These are phyloP conservation scores for Pachysandra terminalis DNA, from an alignment of 164 flowering plant genomes.

Conservation along the genomic window DNA sequence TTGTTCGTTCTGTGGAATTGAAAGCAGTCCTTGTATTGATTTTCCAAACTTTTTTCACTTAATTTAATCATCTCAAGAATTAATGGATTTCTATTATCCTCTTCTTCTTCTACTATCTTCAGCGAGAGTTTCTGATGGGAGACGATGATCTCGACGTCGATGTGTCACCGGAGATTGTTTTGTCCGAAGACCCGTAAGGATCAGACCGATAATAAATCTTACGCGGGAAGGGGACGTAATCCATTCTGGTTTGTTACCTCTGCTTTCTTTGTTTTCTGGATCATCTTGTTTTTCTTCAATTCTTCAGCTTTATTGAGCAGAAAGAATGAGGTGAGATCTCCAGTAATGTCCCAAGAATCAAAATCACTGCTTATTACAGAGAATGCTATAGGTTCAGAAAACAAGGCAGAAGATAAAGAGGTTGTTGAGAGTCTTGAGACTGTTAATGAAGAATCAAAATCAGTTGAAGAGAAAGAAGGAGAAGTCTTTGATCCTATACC, in stretches of 20 bases:
- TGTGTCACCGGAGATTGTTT: conserved; percentile 6
- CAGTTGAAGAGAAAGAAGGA: not conserved
- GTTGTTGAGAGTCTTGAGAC: too few species aligned
- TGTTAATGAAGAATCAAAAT: not conserved
- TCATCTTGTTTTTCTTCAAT: conserved; percentile 28
- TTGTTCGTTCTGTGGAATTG: not conserved
- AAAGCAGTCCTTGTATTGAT: not conserved
- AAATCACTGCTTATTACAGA: not conserved
- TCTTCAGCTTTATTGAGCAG: conserved; percentile 9
- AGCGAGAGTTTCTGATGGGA: not conserved
- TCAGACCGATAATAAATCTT: conserved; percentile 24
- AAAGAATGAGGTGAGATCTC: conserved; percentile 6
- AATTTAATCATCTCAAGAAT: too few species aligned
- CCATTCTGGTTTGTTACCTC: conserved; percentile 29
- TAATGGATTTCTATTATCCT: too few species aligned
- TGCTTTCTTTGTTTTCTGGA: conserved; percentile 26
- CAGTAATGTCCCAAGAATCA: conserved; percentile 2
- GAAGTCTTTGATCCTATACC: not conserved
- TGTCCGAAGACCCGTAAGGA: not conserved
- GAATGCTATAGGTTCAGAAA: not conserved
- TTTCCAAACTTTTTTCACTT: not conserved
- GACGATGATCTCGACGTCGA: not conserved
- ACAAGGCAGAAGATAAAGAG: not conserved
- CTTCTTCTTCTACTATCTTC: not conserved
- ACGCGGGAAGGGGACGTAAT: conserved; percentile 17